Evolutionary conservation across 2,329 filamentous ascomycete genomes (phyloP), one percentile per base, ranked within the genome.

Genomic region (Beauveria sp.): DNA sequence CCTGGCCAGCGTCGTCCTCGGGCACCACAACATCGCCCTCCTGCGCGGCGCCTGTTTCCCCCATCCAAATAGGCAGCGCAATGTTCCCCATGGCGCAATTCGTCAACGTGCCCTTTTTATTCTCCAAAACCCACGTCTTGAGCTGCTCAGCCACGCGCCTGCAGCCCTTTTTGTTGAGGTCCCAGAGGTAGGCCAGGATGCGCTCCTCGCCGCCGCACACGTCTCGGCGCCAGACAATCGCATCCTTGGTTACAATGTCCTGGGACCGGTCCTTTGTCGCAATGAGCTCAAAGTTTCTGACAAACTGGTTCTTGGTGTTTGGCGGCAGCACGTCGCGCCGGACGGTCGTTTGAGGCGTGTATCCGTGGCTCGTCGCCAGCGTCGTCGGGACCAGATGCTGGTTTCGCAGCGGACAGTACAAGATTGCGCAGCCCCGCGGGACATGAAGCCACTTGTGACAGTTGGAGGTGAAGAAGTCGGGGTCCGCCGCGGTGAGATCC

Each of bases 371-470:
- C 0, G 91, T 96, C 0, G 91, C 90, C 34, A 96, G 72, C 0
- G 90, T 87, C 2, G 86, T 86, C 16, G 85, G 82, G 47, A 97
- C 84, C 48, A 96, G 73, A 54, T 79, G 76, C 71, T 97, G 93
- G 72, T 96, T 92, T 24, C 88, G 81, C 20, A 79, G 63, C 0
- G 92, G 89, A 1, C 94, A 89, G 73, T 96, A 89, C 65, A 97
- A 84, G 4, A 94, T 77, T 3, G 91, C 91, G 70, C 89, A 92
- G 18, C 87, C 88, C 37, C 92, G 85, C 1, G 93, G 30, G 0
- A 85, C 84, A 69, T 85, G 87, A 8, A 97, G 84, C 93, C 93
- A 97, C 77, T 96, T 96, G 77, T 96, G 90, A 67, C 86, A 90
- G 72, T 97, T 97, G 60, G 82, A 88, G 16, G 93, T 82, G 69